Evolutionary conservation across 2,329 filamentous ascomycete species (phyloP).

Genomic region (Aspergillus vadensis): DNA sequence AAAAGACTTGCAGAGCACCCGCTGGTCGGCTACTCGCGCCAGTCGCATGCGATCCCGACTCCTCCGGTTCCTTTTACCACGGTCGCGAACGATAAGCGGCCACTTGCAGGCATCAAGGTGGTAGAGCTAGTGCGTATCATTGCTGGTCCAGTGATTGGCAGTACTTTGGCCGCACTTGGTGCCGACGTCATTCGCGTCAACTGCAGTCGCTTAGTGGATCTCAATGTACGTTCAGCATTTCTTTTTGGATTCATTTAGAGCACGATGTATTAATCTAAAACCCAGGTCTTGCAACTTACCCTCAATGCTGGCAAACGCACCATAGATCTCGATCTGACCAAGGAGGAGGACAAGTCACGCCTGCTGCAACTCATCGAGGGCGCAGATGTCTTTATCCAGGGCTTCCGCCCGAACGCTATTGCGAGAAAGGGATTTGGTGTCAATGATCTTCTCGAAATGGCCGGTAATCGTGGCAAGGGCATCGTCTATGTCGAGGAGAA

Average conservation of each 20-base stretch:
- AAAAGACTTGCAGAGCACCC: neutral
- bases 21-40: neutral
- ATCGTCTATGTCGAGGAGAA: conserved; percentile 55
- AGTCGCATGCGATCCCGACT: neutral
- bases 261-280: neutral
- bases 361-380: conserved; percentile 49
- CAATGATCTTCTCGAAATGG: conserved; percentile 45
- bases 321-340: conserved; percentile 49
- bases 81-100: neutral
- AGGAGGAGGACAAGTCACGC: conserved; percentile 42
- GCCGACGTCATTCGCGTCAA: neutral
- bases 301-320: conserved; percentile 30
- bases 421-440: conserved; percentile 33
- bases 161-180: neutral
- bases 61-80: neutral
- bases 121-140: neutral
- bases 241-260: neutral
- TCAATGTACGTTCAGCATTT: neutral
- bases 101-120: conserved; percentile 1
- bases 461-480: conserved; percentile 43
- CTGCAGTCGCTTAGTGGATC: neutral
- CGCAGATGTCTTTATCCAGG: conserved; percentile 58
- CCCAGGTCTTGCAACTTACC: conserved; percentile 24
- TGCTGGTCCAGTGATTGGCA: neutral
- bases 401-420: conserved; percentile 53